These are phyloP conservation scores for Clitocybe nebularis DNA, from an alignment of 1,284 basidiomycete genomes.

Conservation along the genomic window DNA sequence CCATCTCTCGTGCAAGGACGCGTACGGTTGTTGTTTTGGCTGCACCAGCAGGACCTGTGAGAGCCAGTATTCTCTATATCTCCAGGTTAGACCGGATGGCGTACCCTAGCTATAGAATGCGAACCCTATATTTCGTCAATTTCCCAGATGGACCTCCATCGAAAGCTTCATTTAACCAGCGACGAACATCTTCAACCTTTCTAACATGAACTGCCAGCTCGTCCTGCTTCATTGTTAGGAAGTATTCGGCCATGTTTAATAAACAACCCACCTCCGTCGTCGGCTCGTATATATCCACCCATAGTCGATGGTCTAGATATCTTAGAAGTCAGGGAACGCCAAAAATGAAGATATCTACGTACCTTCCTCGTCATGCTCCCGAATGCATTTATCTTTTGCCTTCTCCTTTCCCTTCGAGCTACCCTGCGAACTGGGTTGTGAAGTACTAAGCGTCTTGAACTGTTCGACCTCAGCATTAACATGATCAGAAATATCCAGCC, in stretches of 20 bases:
- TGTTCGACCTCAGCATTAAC: slow-evolving; percentile 21
- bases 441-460: slow-evolving; percentile 16
- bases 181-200: slow-evolving; percentile 82
- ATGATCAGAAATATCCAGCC: slow-evolving; percentile 1
- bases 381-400: slow-evolving; percentile 25
- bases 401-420: slow-evolving; percentile 46
- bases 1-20: slow-evolving; percentile 72
- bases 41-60: slow-evolving; percentile 88
- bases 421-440: slow-evolving; percentile 13
- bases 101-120: no score
- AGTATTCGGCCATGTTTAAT: slow-evolving; percentile 6
- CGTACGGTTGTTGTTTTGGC: slow-evolving; percentile 88
- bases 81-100: slow-evolving; percentile 2
- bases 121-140: slow-evolving; percentile 74
- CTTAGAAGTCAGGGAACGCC: background rate
- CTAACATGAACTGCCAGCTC: slow-evolving; percentile 87
- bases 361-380: slow-evolving; percentile 11
- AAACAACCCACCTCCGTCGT: slow-evolving; percentile 48
- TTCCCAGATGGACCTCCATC: slow-evolving; percentile 63
- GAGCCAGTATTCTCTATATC: slow-evolving; percentile 73
- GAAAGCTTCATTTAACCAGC: slow-evolving; percentile 85
- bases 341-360: slow-evolving; percentile 3
- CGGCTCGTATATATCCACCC: slow-evolving; percentile 80
- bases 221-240: no score
- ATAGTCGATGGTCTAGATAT: slow-evolving; percentile 48